Percentiles rank a stretch among this genome's conserved stretches.
Conservation (phyloP, 495 filamentous ascomycete species). For the Neurospora sp. region DNA sequence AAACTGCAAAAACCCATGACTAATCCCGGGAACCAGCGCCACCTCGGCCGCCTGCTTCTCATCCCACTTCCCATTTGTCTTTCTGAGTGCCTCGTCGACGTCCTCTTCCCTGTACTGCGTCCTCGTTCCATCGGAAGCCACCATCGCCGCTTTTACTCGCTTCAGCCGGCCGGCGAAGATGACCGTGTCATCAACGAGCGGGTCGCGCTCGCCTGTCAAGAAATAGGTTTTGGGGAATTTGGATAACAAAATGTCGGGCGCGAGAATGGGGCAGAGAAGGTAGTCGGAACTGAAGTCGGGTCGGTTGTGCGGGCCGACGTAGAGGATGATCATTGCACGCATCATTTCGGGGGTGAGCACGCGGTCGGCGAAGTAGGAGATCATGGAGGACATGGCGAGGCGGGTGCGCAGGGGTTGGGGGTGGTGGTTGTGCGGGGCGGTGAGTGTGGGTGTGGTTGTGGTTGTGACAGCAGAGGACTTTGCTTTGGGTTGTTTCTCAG, state of each 20-base stretch:
- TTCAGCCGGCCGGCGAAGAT: constrained; percentile 85
- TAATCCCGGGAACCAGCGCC: constrained; percentile 72
- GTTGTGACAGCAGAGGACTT: neutral
- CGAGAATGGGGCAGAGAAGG: constrained; percentile 77
- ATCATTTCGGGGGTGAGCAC: constrained; percentile 97
- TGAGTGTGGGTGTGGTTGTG: constrained; percentile 6
- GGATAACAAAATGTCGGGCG: constrained; percentile 71
- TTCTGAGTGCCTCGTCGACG: neutral
- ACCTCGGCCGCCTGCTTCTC: constrained; percentile 75
- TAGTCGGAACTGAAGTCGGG: constrained; percentile 91
- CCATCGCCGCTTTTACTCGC: constrained; percentile 62
- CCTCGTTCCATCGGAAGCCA: constrained; percentile 19
- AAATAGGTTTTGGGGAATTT: constrained; percentile 87
- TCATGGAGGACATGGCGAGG: constrained; percentile 87
- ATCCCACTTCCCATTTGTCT: constrained; percentile 42
- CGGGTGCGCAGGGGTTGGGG: constrained; percentile 70
- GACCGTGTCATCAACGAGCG: constrained; percentile 90
- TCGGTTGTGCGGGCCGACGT: constrained; percentile 84
- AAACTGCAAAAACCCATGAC: constrained; percentile 90
- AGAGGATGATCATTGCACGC: constrained; percentile 97
- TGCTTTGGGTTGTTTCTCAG: neutral
- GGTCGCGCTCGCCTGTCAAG: constrained; percentile 89
- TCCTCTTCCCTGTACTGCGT: constrained; percentile 23
- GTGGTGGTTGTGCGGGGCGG: constrained; percentile 23
- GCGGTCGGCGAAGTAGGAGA: constrained; percentile 94